Conservation (phyloP, 2,329 filamentous ascomycete genomes). For the Ustulina deusta region DNA sequence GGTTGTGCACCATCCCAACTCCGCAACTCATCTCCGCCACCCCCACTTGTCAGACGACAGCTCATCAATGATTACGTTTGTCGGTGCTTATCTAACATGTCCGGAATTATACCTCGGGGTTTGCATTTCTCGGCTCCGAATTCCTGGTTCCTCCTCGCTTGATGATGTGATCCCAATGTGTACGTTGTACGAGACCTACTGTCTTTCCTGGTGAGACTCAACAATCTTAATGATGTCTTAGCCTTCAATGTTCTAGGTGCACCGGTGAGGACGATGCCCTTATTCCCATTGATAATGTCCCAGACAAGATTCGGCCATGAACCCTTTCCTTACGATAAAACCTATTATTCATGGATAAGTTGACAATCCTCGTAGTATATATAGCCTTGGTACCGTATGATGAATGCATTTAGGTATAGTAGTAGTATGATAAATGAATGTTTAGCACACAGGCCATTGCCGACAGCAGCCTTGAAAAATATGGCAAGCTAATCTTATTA, state of each 20-base stretch:
- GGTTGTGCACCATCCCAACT: slow-evolving; percentile 2
- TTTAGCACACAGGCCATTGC: slow-evolving; percentile 9
- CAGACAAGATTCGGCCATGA: background rate
- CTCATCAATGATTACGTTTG: slow-evolving; percentile 33
- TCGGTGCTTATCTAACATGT: slow-evolving; percentile 9
- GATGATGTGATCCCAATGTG: background rate
- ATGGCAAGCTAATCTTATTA: slow-evolving; percentile 9
- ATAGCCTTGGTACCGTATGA: slow-evolving; percentile 1
- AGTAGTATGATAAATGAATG: background rate
- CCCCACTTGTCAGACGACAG: slow-evolving; percentile 24
- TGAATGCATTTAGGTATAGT: background rate
- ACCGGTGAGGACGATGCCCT: background rate
- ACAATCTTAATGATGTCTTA: slow-evolving; percentile 7
- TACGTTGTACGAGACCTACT: background rate
- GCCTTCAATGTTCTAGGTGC: background rate
- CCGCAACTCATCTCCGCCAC: slow-evolving; percentile 10
- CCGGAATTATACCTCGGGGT: background rate
- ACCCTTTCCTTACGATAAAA: too few species aligned
- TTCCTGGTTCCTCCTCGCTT: background rate
- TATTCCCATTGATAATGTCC: background rate
- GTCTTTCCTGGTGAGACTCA: background rate
- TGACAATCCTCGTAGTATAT: background rate
- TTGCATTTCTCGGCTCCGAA: slow-evolving; percentile 6
- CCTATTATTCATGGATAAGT: background rate
- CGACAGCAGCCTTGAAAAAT: background rate